These are phyloP conservation scores for Xerocomellus intermedius DNA, from an alignment of 768 basidiomycete genomes.

Conservation along the genomic window DNA sequence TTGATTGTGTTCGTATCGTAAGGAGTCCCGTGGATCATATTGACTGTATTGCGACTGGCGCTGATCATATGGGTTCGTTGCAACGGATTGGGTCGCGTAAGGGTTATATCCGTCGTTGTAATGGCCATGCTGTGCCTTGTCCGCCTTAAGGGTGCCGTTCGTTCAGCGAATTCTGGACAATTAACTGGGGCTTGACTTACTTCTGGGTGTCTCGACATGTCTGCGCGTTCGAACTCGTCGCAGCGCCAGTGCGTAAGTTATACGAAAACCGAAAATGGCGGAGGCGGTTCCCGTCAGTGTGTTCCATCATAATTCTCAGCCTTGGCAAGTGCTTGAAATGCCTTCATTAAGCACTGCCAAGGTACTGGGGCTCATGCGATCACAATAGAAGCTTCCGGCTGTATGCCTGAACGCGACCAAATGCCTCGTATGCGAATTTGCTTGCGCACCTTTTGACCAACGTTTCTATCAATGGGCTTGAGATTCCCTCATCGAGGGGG, in stretches of 20 bases:
- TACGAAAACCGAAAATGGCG: background rate
- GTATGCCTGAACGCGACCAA: no score
- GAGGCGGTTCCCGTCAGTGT: background rate
- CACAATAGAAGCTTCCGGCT: no score
- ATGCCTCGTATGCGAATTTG: no score
- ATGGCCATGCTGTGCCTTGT: constrained; percentile 59
- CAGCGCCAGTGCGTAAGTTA: background rate
- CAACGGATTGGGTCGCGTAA: constrained; percentile 36
- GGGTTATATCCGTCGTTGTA: constrained; percentile 69
- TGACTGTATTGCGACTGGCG: constrained; percentile 31
- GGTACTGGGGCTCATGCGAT: no score
- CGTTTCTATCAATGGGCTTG: no score
- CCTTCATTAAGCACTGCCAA: no score
- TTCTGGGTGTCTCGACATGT: constrained; percentile 44
- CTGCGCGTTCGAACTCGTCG: constrained; percentile 3
- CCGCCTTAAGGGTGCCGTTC: constrained; percentile 41
- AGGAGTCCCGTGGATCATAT: constrained; percentile 31
- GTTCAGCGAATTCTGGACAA: background rate
- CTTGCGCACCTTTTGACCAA: no score
- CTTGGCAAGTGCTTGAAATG: no score
- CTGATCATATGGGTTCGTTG: constrained; percentile 43
- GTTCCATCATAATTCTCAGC: no score
- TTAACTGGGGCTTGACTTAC: constrained; percentile 24
- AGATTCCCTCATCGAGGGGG: no score
- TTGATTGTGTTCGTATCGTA: constrained; percentile 34